Evolutionary conservation across 257 asterid genomes (phyloP).

Genomic region (Scutellaria minor): DNA sequence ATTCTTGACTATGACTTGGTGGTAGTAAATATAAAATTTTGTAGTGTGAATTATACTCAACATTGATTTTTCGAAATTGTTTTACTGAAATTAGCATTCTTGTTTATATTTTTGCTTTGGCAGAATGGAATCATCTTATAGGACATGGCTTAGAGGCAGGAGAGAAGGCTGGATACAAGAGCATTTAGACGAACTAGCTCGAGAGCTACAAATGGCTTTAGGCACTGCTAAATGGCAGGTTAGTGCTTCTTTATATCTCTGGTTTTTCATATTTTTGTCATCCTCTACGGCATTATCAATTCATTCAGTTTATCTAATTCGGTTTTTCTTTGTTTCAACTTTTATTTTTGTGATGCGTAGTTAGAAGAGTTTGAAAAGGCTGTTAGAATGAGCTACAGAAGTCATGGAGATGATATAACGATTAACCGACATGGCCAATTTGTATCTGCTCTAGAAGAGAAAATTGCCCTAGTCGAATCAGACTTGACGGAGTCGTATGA

Average conservation of each 20-base stretch:
- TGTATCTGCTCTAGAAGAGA: constrained; percentile 63
- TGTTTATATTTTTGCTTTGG: constrained; percentile 30
- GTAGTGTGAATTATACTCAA: neutral
- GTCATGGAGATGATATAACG: constrained; percentile 56
- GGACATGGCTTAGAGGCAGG: constrained; percentile 71
- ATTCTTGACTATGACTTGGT: constrained; percentile 6
- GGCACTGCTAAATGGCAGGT: constrained; percentile 96
- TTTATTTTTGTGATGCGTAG: constrained; percentile 40
- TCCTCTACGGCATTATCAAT: neutral
- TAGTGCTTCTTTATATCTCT: neutral
- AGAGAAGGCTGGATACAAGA: constrained; percentile 54
- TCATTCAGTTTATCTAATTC: neutral
- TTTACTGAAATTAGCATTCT: constrained; percentile 21
- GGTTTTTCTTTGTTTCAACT: too few relatives aligned
- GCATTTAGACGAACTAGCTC: constrained; percentile 53
- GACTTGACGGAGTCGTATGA: constrained; percentile 62
- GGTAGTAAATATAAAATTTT: neutral
- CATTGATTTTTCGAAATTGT: neutral
- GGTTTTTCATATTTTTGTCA: too few relatives aligned
- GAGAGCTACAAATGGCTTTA: constrained; percentile 81
- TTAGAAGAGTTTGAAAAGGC: constrained; percentile 83
- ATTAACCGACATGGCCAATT: constrained; percentile 69
- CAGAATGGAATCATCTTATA: constrained; percentile 87
- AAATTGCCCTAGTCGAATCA: constrained; percentile 61
- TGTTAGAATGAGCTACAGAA: constrained; percentile 69